These are phyloP conservation scores for Microthlaspi erraticum DNA, from an alignment of 345 rosid genomes.

Conservation along the genomic window DNA sequence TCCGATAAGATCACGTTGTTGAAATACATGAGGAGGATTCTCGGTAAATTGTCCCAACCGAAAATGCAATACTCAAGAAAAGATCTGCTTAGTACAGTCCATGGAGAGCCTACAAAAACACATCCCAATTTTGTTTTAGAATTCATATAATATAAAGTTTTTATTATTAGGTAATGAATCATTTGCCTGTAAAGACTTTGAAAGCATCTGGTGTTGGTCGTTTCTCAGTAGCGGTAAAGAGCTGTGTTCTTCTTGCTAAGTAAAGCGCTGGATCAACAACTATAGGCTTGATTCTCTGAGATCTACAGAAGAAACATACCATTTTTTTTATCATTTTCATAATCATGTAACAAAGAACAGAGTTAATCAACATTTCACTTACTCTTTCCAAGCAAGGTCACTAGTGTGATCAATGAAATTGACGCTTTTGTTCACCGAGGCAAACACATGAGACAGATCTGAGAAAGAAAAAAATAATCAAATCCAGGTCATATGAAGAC, in stretches of 20 bases:
- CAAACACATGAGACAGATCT: slow-evolving; percentile 86
- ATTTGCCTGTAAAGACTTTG: slow-evolving; percentile 87
- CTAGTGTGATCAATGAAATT: slow-evolving; percentile 95
- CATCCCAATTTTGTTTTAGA: slow-evolving; percentile 35
- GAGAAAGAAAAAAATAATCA: slow-evolving; percentile 39
- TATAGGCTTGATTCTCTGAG: slow-evolving; percentile 83
- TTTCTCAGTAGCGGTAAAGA: slow-evolving; percentile 84
- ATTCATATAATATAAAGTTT: background rate
- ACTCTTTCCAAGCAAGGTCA: slow-evolving; percentile 99
- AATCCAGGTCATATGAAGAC: slow-evolving; percentile 29
- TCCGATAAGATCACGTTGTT: slow-evolving; percentile 82
- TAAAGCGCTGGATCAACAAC: slow-evolving; percentile 92
- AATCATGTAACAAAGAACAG: background rate
- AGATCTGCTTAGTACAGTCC: slow-evolving; percentile 82
- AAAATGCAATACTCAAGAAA: slow-evolving; percentile 88
- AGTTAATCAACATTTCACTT: slow-evolving; percentile 42
- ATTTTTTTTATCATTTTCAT: background rate
- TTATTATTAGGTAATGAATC: slow-evolving; percentile 5
- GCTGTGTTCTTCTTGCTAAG: slow-evolving; percentile 84
- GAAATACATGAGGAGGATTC: slow-evolving; percentile 91
- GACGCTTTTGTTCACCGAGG: slow-evolving; percentile 76
- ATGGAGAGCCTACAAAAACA: slow-evolving; percentile 74
- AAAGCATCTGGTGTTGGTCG: slow-evolving; percentile 82
- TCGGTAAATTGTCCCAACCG: slow-evolving; percentile 96
- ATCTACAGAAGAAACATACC: slow-evolving; percentile 51